Evolutionary conservation across 2,329 filamentous ascomycete genomes (phyloP).

Genomic region (Aspergillus tamarii): DNA sequence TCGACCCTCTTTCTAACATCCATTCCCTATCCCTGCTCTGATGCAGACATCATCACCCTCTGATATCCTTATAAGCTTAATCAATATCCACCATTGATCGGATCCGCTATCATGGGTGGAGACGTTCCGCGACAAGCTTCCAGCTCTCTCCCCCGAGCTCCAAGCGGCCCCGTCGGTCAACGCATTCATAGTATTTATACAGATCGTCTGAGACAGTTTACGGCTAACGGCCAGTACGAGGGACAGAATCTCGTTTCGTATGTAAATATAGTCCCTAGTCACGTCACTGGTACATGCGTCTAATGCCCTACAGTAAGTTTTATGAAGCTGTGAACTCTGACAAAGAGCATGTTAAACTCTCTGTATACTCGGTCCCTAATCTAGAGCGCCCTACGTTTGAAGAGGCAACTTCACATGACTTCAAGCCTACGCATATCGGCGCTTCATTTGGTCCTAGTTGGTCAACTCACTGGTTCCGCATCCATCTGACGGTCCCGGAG

Average conservation of each 20-base stretch:
- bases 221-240: conserved; percentile 75
- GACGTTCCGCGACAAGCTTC: conserved; percentile 34
- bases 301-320: conserved; percentile 61
- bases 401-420: conserved; percentile 77
- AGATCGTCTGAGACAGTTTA: conserved; percentile 81
- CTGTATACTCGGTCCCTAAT: conserved; percentile 80
- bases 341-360: conserved; percentile 77
- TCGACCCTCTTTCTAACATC: neutral
- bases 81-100: conserved; percentile 3
- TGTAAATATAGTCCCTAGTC: conserved; percentile 31
- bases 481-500: conserved; percentile 75
- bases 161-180: conserved; percentile 66
- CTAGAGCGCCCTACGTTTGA: conserved; percentile 82
- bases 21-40: neutral
- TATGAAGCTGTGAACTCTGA: conserved; percentile 70
- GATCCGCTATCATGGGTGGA: conserved; percentile 27
- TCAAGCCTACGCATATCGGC: conserved; percentile 73
- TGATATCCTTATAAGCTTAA: conserved; percentile 1
- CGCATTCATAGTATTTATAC: conserved; percentile 84
- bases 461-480: conserved; percentile 97
- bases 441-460: conserved; percentile 88
- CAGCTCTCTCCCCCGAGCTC: conserved; percentile 54
- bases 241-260: conserved; percentile 73
- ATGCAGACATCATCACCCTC: neutral
- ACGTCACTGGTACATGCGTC: neutral